phyloP scores from a whole-genome alignment of 2,329 filamentous ascomycete species.

The Phialocephala subalpina region DNA sequence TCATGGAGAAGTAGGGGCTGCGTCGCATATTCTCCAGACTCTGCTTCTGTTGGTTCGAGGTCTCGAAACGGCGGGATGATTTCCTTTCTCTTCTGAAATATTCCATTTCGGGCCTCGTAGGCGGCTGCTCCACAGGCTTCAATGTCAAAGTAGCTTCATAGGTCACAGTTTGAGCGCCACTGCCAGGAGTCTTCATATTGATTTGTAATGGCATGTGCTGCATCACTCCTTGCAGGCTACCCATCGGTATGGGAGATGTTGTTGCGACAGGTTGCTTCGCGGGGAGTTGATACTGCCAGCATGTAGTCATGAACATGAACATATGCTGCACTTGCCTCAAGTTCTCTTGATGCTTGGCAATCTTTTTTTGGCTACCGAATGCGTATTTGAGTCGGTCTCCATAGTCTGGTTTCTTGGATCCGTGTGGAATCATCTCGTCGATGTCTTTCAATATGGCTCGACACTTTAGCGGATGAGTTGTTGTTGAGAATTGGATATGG shows the following conservation, averaged over 20 bases:
- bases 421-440: constrained; percentile 22
- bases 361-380: constrained; percentile 26
- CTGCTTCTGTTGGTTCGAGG: not conserved
- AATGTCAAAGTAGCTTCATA: constrained; percentile 23
- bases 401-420: constrained; percentile 24
- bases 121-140: constrained; percentile 7
- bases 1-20: constrained; percentile 26
- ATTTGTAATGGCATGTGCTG: constrained; percentile 19
- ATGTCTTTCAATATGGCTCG: constrained; percentile 20
- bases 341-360: constrained; percentile 21
- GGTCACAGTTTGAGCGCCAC: not conserved
- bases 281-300: constrained; percentile 28
- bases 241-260: not conserved
- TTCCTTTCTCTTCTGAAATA: not conserved
- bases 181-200: not conserved
- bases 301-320: constrained; percentile 33
- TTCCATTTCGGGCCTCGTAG: not conserved
- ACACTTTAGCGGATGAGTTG: constrained; percentile 13
- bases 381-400: constrained; percentile 25
- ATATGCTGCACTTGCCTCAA: constrained; percentile 29
- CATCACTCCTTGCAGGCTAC: constrained; percentile 8
- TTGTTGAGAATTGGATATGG: not conserved
- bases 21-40: constrained; percentile 25
- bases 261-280: not conserved
- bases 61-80: not conserved